Evolutionary conservation across 352 stramenopile genomes (phyloP).

Genomic region (Aphanomyces euteiches): DNA sequence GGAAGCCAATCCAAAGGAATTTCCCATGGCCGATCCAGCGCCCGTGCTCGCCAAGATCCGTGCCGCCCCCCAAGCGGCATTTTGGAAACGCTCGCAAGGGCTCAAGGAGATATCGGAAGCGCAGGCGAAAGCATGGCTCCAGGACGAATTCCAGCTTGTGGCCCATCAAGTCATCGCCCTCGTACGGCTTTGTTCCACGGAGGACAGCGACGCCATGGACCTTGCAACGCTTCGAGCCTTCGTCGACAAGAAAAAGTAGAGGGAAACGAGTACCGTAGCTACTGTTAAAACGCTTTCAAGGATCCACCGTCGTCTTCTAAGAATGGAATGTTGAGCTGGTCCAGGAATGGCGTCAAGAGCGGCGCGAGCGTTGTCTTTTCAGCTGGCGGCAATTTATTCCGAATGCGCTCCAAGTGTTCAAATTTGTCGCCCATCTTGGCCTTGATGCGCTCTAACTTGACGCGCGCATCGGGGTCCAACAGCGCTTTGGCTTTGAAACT

Average conservation of each 20-base stretch:
- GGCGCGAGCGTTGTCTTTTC: slow-evolving; percentile 79
- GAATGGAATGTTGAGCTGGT: slow-evolving; percentile 85
- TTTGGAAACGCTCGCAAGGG: neutral
- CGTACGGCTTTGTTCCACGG: neutral
- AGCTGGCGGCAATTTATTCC: slow-evolving; percentile 69
- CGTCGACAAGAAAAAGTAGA: no score
- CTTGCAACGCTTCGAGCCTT: no score
- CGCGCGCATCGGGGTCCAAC: slow-evolving; percentile 55
- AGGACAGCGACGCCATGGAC: neutral
- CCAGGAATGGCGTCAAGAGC: slow-evolving; percentile 79
- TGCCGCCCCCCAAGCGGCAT: neutral
- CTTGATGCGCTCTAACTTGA: slow-evolving; percentile 81
- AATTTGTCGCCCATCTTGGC: slow-evolving; percentile 86
- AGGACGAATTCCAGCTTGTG: neutral
- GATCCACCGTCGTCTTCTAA: slow-evolving; percentile 15
- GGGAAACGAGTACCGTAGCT: no score
- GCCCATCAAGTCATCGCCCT: slow-evolving; percentile 27
- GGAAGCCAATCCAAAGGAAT: slow-evolving; percentile 57
- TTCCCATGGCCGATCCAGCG: slow-evolving; percentile 34
- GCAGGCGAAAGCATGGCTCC: slow-evolving; percentile 3
- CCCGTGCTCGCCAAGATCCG: neutral
- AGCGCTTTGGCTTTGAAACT: slow-evolving; percentile 65
- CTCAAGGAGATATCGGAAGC: slow-evolving; percentile 5
- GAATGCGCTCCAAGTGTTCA: slow-evolving; percentile 78
- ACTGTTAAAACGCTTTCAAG: slow-evolving; percentile 11